phyloP scores from a whole-genome alignment of 176 grass and related monocot genomes.

The Tuctoria greenei region DNA sequence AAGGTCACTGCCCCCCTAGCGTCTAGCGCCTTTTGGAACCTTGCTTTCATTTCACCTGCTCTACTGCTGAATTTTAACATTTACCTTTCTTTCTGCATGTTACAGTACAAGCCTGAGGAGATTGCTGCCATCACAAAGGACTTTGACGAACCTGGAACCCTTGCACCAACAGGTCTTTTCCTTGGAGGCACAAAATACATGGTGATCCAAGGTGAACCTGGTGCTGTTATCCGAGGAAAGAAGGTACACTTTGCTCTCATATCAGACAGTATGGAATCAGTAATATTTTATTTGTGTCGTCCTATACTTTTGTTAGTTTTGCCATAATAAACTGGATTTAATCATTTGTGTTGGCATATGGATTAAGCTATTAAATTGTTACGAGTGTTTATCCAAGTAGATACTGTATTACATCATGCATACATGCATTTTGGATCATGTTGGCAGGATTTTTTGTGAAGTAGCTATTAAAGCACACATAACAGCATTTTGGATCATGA shows the following conservation, averaged over 20 bases:
- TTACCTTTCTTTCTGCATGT: not conserved
- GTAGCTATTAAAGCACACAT: no score
- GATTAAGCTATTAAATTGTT: not conserved
- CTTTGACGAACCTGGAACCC: constrained; percentile 64
- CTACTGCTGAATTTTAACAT: not conserved
- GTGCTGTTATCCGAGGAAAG: constrained; percentile 79
- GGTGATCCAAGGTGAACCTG: constrained; percentile 87
- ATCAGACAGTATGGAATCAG: not conserved
- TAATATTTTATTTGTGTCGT: not conserved
- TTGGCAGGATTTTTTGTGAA: no score
- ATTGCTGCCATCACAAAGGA: constrained; percentile 52
- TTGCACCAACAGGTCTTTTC: constrained; percentile 80
- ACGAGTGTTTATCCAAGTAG: not conserved
- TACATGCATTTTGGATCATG: not conserved
- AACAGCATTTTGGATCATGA: not conserved
- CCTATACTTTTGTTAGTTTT: not conserved
- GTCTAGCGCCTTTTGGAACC: no score
- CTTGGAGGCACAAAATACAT: constrained; percentile 79
- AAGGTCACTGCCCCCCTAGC: no score
- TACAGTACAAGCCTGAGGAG: constrained; percentile 64
- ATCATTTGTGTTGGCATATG: not conserved
- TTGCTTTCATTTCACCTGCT: not conserved
- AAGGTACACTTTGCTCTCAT: constrained; percentile 46
- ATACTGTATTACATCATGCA: not conserved
- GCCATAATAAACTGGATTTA: not conserved